Percentiles rank a stretch among this genome's conserved stretches.
phyloP scores from a whole-genome alignment of 768 basidiomycete species.

The Mycena venus region DNA sequence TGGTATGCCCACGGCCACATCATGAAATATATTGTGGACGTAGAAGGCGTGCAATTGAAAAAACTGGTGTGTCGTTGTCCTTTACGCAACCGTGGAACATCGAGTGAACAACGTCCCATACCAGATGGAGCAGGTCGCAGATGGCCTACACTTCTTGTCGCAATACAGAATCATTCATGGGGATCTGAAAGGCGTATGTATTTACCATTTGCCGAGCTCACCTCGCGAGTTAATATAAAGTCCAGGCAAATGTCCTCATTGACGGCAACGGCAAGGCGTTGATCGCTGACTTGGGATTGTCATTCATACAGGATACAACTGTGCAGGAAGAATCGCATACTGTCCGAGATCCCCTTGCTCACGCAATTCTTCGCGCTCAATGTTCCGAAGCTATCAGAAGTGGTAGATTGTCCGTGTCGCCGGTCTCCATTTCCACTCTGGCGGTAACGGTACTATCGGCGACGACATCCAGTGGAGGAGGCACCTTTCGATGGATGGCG shows the following conservation, averaged over 20 bases:
- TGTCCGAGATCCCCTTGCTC: background rate
- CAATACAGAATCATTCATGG: conserved; percentile 50
- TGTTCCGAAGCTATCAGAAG: background rate
- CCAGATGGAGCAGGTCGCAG: conserved; percentile 43
- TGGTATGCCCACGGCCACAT: conserved; percentile 47
- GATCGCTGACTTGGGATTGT: conserved; percentile 14
- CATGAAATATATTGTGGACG: conserved; percentile 20
- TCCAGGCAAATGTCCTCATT: conserved; percentile 11
- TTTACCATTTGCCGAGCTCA: background rate
- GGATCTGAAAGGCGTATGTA: conserved; percentile 52
- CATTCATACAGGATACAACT: background rate
- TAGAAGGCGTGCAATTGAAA: background rate
- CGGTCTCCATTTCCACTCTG: background rate
- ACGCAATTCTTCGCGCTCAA: conserved; percentile 1
- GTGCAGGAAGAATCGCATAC: background rate
- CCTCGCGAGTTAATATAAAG: background rate
- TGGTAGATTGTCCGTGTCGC: background rate
- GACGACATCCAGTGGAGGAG: conserved; percentile 27
- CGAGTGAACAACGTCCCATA: too few relatives aligned
- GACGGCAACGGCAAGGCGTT: conserved; percentile 6
- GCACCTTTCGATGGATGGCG: conserved; percentile 47
- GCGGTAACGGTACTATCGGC: background rate
- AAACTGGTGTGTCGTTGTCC: background rate
- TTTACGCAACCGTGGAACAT: too few relatives aligned
- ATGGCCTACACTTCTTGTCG: conserved; percentile 44